Base-by-base conservation (phyloP, 768 basidiomycete species). In the Naganishia antarctica region DNA sequence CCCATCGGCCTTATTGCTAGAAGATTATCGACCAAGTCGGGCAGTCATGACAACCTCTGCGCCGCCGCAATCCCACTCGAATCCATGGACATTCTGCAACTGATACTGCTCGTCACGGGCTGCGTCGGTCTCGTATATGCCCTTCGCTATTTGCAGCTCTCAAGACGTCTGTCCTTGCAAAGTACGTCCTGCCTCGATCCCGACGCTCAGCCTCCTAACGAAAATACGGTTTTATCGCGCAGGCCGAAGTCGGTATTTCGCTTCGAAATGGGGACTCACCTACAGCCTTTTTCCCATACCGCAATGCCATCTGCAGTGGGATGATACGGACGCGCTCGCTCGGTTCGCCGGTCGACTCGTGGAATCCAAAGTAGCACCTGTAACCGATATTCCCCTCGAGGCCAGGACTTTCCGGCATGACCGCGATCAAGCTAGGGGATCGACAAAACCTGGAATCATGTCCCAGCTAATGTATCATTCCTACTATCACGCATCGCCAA, bases 401-500 rank as follows among this genome's bases (percentile, higher is more conserved):
- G 21, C 37, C 37, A 23, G 32, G 37, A 40, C 9, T 53, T 9
- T 1, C 32, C 16, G 13, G 4, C 50, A 32, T 5, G 8, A 23
- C 37, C 34, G 53, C 23, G n/a, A 16, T 12, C 23, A 34, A 3
- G 16, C 53, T 11, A 12, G n/a, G 23, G n/a, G 34, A 1, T 18
- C 23, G 11, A 40, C 21, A 37, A 57, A 37, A 25, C 26, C 37
- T 18, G 21, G 53, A 7, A 37, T 25, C 7, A 1, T 26, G 6
- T 1, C 26, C 4, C 8, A 12, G 13, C 25, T 57, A 12, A 3
- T 5, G 5, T 12, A 23, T 6, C 40, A 25, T 18, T 57, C 34
- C 4, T 57, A 57, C 31, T 32, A 37, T 15, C 40, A 57, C 37
- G n/a, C 40, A 23, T 57, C 53, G n/a, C 53, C 53, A 6, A 23